Conservation (phyloP, 805 yeast species). For the Starmerella ratchasimensis region DNA sequence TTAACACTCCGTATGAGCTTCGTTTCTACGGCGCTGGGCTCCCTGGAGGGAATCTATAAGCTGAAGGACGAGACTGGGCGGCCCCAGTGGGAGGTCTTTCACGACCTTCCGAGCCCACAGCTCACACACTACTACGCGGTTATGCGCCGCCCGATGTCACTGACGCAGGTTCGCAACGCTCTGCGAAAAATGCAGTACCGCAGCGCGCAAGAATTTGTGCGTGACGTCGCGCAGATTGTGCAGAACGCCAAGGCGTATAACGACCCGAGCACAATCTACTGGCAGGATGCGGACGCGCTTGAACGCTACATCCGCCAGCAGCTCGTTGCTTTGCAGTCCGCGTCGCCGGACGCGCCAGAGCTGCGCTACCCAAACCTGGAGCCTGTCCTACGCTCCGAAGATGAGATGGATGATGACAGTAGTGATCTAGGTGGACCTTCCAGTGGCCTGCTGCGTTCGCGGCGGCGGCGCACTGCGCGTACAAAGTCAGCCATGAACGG, state of each 20-base stretch:
- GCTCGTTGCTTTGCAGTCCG: conserved; percentile 38
- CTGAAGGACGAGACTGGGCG: conserved; percentile 29
- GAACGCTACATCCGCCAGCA: conserved; percentile 38
- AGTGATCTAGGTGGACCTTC: conserved; percentile 22
- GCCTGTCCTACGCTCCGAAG: conserved; percentile 41
- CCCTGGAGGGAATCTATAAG: conserved; percentile 24
- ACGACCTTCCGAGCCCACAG: conserved; percentile 56
- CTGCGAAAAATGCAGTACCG: conserved; percentile 42
- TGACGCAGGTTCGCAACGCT: conserved; percentile 49
- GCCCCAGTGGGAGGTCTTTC: conserved; percentile 44
- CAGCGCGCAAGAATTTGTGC: conserved; percentile 53
- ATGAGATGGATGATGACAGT: conserved; percentile 14
- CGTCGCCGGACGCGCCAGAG: conserved; percentile 27
- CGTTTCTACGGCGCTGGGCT: conserved; percentile 3
- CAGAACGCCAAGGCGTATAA: conserved; percentile 87
- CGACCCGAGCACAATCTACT: conserved; percentile 51
- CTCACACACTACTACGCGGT: conserved; percentile 69
- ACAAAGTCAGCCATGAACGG: conserved; percentile 5
- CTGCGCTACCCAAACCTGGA: conserved; percentile 53
- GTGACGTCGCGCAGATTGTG: conserved; percentile 68
- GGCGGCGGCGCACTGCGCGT: conserved; percentile 21
- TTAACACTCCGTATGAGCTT: conserved; percentile 5
- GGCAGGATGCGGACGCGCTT: conserved; percentile 50
- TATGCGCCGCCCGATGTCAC: conserved; percentile 68
- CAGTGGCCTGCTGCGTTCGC: conserved; percentile 16